Evolutionary conservation across 2,329 filamentous ascomycete species (phyloP), one percentile per base, ranked within the genome.

Genomic region (Sclerotinia sclerotiorum): DNA sequence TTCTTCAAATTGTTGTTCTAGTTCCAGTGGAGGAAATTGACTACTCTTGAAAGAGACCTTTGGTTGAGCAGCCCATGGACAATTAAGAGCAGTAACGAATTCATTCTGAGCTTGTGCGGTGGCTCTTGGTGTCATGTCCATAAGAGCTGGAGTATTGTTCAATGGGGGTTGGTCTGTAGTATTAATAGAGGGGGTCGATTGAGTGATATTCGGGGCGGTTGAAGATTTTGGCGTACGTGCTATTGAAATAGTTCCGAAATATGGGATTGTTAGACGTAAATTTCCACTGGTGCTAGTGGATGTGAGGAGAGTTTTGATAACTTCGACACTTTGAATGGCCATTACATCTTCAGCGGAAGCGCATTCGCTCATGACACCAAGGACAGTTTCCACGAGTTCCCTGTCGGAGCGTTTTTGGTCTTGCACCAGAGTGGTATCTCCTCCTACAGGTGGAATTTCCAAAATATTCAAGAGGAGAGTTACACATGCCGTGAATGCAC

Each of bases 221-320:
- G 52, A 32, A 19, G 65, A 42, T 24, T 29, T 21, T 51, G 66
- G 24, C 32, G 61, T 60, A 35, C 61, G 72, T 19, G 72, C 69
- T 21, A 77, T 76, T 46, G 62, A 74, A 42, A 77, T 74, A 3
- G 75, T 76, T 10, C 76, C 76, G 49, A 77, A 77, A 61, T 77
- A 77, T 6, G 75, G 76, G 5, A 77, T 77, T 24, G 74, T 75
- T 44, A 77, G 74, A 39, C 73, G 74, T 7, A 77, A 65, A 65
- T 75, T 76, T 11, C 70, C 65, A 24, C 67, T 60, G 2, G 62
- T 65, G 15, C 70, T 70, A 7, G 69, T 69, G 21, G 68, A 60
- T 21, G 74, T 72, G 1, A 76, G 69, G 4, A 77, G 71, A 21
- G 75, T 73, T 42, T 72, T 74, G 52, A 77, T 73, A 2, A 77